Base-by-base conservation (phyloP, 164 flowering plant genomes). In the Echeveria elegans region DNA sequence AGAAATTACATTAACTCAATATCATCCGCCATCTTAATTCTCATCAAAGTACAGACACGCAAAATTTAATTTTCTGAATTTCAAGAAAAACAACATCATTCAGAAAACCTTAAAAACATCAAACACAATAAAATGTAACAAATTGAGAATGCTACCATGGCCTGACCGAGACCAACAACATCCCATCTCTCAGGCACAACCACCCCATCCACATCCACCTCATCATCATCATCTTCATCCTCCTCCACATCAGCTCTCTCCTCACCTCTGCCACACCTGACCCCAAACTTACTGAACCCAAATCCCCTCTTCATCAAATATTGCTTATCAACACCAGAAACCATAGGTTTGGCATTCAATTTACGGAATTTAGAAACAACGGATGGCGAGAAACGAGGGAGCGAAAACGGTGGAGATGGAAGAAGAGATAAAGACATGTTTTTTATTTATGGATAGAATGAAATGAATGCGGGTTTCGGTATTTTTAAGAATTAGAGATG, bases 141-240 rank as follows among this genome's bases (percentile, higher is more conserved):
- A 18, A 58, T 62, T 45, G 41, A 47, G 26, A 26, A 56, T 45
- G 24, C 50, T 78, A 92, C 98, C 98, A 92, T 92, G 67, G 98
- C 98, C 76, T 92, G 98, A 37, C 96, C 98, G 63, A 92, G 93
- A 59, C 98, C 98, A 72, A 92, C 70, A 15, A 90, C 90, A 73
- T 90, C 91, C 98, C 93, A 92, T 75, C 80, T 82, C 63, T 88
- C 90, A 5, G 88, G 90, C 52, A 66, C 70, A 31, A 66, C 66
- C n/a, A 67, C 79, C 15, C 61, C 67, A 1, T 63, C 83, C 1
- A 71, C 79, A 1, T 66, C 84, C 0, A 74, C 86, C 0, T 75
- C 83, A 0, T 74, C 85, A 1, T 52, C 71, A 0, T 71, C 72
- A 5, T 59, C 76, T 1, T 66, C 71, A 23, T 58, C 71, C 5